Base-by-base conservation (phyloP, 345 rosid species). In the Combretum micranthum region DNA sequence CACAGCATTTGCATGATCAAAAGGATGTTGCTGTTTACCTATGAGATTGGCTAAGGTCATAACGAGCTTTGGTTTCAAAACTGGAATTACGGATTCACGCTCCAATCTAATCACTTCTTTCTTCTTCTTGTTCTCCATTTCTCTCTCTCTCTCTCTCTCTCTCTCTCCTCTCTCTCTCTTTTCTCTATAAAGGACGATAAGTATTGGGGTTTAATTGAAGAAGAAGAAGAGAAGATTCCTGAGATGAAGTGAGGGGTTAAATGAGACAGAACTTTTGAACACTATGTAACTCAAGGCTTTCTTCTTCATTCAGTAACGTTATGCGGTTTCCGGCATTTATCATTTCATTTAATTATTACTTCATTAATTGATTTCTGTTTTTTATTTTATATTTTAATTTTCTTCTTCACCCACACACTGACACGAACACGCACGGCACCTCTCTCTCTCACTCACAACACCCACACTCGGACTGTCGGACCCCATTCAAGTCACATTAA, bases 21-120 rank as follows among this genome's bases (percentile, higher is more conserved):
- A 9, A 12, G 56, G 3, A 42, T 12, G 13, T 6, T 6, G 43
- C 3, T 18, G 50, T 53, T 22, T 62, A 85, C 97, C 90, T 44
- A 92, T 92, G 82, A 92, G 98, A 61, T 80, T 83, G 64, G 98
- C 95, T 79, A 92, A 71, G 65, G 90, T 76, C 93, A 88, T 92
- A 79, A 92, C 70, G 71, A 92, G 87, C 78, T 76, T 88, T 13
- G 97, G 98, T 64, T 88, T 88, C 62, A 88, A 95, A 67, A 86
- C 65, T 23, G 97, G 98, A 17, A 92, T 85, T 15, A 92, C 96
- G 5, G 96, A 92, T 73, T 92, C 98, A 54, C 83, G 84, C 61
- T 92, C 96, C 72, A 92, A 68, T 2, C 87, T 82, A 62, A 92
- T 88, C 44, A 85, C 73, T 25, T 92, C 98, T 62, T 73, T 80